phyloP scores from a whole-genome alignment of 2,329 filamentous ascomycete species.

The Nakataea oryzae region DNA sequence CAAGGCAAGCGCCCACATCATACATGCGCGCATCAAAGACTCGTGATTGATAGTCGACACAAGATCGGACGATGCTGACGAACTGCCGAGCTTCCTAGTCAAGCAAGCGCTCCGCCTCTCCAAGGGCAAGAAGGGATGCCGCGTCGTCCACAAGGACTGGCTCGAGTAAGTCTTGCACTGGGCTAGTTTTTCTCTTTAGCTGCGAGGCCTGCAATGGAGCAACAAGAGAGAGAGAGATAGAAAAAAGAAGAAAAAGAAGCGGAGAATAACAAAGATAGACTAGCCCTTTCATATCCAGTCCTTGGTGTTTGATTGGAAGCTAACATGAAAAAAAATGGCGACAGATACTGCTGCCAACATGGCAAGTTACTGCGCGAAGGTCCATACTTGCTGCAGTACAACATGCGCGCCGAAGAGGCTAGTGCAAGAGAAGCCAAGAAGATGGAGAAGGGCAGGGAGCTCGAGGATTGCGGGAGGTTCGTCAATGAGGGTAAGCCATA shows the following conservation, averaged over 20 bases:
- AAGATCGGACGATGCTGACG: background rate
- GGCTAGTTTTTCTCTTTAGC: constrained; percentile 19
- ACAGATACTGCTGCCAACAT: background rate
- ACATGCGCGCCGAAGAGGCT: constrained; percentile 24
- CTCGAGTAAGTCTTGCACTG: constrained; percentile 29
- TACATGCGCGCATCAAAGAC: background rate
- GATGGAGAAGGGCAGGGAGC: constrained; percentile 17
- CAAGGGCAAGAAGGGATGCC: constrained; percentile 17
- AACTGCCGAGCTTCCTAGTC: constrained; percentile 17
- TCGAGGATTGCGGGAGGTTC: constrained; percentile 23
- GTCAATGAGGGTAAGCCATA: constrained; percentile 36
- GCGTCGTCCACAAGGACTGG: constrained; percentile 41
- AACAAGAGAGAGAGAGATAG: background rate
- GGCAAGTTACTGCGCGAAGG: background rate
- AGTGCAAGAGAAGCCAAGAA: constrained; percentile 22
- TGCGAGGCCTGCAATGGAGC: too few relatives aligned
- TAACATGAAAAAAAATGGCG: background rate
- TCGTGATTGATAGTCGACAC: background rate
- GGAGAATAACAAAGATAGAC: background rate
- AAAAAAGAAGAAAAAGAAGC: background rate
- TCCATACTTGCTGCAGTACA: constrained; percentile 22
- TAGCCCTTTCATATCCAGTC: background rate
- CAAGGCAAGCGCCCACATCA: constrained; percentile 18
- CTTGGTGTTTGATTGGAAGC: background rate
- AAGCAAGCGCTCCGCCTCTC: constrained; percentile 20